Percentiles rank a stretch among this genome's conserved stretches.
Evolutionary conservation across 306 rosid species (phyloP).

Genomic region (Vigna nakashimae): DNA sequence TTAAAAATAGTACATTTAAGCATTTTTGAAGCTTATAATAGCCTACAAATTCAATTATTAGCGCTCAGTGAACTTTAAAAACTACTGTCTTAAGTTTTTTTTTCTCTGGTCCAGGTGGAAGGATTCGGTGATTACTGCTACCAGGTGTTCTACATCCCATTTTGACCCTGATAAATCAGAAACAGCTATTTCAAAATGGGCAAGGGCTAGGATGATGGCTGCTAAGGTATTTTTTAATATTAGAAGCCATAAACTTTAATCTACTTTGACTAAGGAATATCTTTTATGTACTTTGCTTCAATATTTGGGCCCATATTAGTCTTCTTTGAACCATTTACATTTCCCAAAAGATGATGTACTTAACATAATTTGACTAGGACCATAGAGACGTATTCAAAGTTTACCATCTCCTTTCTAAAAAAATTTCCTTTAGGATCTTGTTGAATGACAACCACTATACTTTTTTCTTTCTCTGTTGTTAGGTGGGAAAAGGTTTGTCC

Average conservation of each 20-base stretch:
- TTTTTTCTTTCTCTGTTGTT: constrained; percentile 32
- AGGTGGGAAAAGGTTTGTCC: constrained; percentile 86
- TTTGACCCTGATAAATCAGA: constrained; percentile 64
- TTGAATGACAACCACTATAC: constrained; percentile 17
- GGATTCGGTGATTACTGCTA: constrained; percentile 66
- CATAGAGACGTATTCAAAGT: constrained; percentile 43
- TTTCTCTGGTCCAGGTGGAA: constrained; percentile 72
- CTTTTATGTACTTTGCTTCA: constrained; percentile 27
- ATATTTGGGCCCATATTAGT: constrained; percentile 35
- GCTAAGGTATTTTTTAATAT: constrained; percentile 64
- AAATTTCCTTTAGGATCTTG: not conserved
- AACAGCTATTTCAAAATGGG: constrained; percentile 68
- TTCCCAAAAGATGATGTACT: constrained; percentile 9
- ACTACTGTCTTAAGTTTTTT: not conserved
- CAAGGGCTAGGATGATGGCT: constrained; percentile 68
- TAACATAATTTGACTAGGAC: constrained; percentile 44
- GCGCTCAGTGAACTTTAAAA: constrained; percentile 5
- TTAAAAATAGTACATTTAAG: not conserved
- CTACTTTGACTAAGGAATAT: constrained; percentile 31
- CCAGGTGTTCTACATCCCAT: constrained; percentile 60
- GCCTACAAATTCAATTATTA: not conserved
- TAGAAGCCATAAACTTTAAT: constrained; percentile 18
- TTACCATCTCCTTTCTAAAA: constrained; percentile 23
- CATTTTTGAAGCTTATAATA: not conserved
- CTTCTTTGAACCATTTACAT: constrained; percentile 28